A percentile compares a stretch with the other conserved stretches of the same genome.
Evolutionary conservation across 2,329 filamentous ascomycete genomes (phyloP).

Genomic region (Ceratocystis ficicola): DNA sequence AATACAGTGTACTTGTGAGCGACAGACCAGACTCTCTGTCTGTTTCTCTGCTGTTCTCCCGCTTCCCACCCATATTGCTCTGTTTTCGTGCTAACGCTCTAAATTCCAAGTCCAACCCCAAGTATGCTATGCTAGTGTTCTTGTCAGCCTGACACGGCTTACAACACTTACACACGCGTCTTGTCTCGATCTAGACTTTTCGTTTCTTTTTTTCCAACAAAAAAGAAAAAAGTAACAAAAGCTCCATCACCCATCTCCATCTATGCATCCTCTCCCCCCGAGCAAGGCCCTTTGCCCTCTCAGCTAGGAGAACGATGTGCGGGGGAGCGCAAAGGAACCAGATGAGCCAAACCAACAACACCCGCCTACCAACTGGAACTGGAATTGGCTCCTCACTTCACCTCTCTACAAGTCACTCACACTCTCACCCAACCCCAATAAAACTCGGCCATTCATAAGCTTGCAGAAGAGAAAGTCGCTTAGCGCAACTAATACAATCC

Average conservation of each 20-base stretch:
- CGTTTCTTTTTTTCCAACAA: not conserved
- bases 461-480: not conserved
- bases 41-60: not conserved
- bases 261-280: not conserved
- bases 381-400: not conserved
- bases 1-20: not conserved
- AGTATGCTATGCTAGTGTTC: not conserved
- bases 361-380: not conserved
- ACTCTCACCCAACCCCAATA: not conserved
- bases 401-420: not conserved
- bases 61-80: not conserved
- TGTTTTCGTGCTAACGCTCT: no score
- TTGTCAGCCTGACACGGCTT: constrained; percentile 4
- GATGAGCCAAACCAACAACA: not conserved
- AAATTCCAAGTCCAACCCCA: no score
- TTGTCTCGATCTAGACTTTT: not conserved
- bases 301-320: constrained; percentile 1
- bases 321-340: not conserved
- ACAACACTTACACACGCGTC: not conserved
- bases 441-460: not conserved
- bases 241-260: not conserved
- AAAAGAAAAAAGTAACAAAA: not conserved
- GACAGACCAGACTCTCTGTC: not conserved
- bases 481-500: not conserved
- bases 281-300: not conserved